Evolutionary conservation across 257 asterid species (phyloP).

Genomic region (Schizonepeta tenuifolia): DNA sequence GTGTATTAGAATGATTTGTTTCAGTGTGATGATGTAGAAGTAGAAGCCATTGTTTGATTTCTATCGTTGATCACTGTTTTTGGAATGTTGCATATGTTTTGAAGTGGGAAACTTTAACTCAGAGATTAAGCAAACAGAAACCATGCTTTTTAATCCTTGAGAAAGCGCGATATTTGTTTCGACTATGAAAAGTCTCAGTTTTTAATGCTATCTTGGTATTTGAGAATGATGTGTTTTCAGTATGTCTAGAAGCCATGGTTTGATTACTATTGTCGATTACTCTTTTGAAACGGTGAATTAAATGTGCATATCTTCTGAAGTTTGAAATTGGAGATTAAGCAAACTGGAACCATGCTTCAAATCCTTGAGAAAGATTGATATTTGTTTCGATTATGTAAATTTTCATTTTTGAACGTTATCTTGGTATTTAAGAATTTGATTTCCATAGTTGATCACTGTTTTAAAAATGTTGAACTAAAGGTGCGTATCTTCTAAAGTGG

Average conservation of each 20-base stretch:
- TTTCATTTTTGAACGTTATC: conserved; percentile 16
- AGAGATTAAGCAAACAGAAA: no score
- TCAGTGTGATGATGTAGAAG: not conserved
- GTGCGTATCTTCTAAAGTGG: conserved; percentile 59
- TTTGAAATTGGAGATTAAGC: no score
- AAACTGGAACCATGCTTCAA: conserved; percentile 35
- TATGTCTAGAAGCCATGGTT: not conserved
- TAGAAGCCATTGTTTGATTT: not conserved
- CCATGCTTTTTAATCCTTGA: not conserved
- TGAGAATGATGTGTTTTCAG: no score
- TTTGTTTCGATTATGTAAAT: conserved; percentile 7
- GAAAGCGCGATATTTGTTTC: not conserved
- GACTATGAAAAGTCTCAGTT: not conserved
- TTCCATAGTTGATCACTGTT: not conserved
- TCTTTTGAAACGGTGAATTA: not conserved
- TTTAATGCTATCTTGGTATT: no score
- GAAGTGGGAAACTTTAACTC: no score
- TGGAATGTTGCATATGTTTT: not conserved
- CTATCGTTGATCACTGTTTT: not conserved
- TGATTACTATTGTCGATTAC: not conserved
- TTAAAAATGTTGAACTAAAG: conserved; percentile 40
- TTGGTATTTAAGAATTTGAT: conserved; percentile 12
- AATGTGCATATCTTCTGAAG: not conserved
- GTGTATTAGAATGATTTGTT: no score
- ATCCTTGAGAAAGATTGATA: conserved; percentile 44